Conservation (phyloP, 148 eudicot genomes). For the Beta vulgaris region DNA sequence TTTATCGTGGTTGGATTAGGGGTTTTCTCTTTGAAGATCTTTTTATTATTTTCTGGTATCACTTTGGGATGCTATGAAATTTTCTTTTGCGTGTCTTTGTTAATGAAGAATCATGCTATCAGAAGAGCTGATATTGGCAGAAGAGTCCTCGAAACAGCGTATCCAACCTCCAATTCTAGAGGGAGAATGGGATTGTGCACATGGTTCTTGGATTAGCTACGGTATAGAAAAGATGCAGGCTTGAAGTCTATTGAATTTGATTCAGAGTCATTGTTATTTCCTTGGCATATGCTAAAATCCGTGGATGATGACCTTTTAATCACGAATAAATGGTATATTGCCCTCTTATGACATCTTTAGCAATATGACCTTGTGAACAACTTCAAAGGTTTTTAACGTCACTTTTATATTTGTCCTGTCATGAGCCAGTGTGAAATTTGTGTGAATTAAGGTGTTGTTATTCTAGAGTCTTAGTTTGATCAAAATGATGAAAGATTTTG, state of each 20-base stretch:
- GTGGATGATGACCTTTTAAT: conserved; percentile 41
- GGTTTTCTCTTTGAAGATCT: neutral
- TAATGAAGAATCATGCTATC: conserved; percentile 86
- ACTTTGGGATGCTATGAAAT: conserved; percentile 1
- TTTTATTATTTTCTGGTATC: neutral
- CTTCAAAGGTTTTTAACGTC: neutral
- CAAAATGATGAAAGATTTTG: too few species aligned
- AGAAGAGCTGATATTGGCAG: conserved; percentile 85
- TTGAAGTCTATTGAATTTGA: conserved; percentile 40
- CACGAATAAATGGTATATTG: conserved; percentile 60
- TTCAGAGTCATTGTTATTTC: conserved; percentile 56
- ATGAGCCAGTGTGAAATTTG: too few species aligned
- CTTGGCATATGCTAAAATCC: conserved; percentile 83
- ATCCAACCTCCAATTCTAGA: conserved; percentile 46
- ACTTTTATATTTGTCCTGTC: neutral
- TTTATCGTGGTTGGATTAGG: neutral
- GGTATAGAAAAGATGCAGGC: conserved; percentile 34
- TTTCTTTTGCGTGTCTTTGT: conserved; percentile 15
- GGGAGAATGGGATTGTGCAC: conserved; percentile 49
- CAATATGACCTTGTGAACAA: neutral
- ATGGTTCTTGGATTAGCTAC: conserved; percentile 60
- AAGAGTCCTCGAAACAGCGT: conserved; percentile 70
- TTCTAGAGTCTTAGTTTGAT: too few species aligned
- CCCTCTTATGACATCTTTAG: conserved; percentile 5
- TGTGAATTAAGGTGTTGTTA: neutral